Percentiles rank a stretch among this genome's conserved stretches.
Conservation (phyloP, 306 rosid genomes). For the Canavalia ensiformis region DNA sequence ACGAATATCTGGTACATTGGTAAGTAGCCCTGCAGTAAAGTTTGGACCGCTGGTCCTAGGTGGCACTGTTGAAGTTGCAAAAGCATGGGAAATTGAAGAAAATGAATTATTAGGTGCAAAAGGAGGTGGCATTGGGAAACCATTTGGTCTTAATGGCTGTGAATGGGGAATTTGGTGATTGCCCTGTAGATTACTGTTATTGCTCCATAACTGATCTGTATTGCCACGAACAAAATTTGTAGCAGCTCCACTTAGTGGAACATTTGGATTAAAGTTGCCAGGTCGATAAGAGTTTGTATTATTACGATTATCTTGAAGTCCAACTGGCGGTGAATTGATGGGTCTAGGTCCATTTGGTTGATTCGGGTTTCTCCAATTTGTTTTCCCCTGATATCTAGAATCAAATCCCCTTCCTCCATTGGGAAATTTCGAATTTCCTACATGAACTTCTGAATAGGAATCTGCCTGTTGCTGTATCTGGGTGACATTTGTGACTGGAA, state of each 20-base stretch:
- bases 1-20: slow-evolving; percentile 64
- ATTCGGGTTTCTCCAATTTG: slow-evolving; percentile 57
- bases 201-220: slow-evolving; percentile 61
- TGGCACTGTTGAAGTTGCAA: slow-evolving; percentile 58
- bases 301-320: slow-evolving; percentile 63
- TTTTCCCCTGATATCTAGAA: slow-evolving; percentile 63
- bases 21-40: slow-evolving; percentile 56
- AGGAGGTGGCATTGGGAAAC: slow-evolving; percentile 62
- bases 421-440: slow-evolving; percentile 62
- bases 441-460: slow-evolving; percentile 54
- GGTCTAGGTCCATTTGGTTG: slow-evolving; percentile 59
- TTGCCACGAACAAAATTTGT: slow-evolving; percentile 57
- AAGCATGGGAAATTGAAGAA: slow-evolving; percentile 58
- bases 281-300: slow-evolving; percentile 51
- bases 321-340: slow-evolving; percentile 59
- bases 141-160: slow-evolving; percentile 61
- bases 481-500: slow-evolving; percentile 49
- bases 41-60: slow-evolving; percentile 65
- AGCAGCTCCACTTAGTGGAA: slow-evolving; percentile 57
- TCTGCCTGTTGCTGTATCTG: slow-evolving; percentile 54
- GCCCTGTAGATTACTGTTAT: slow-evolving; percentile 54
- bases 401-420: slow-evolving; percentile 66
- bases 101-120: slow-evolving; percentile 56
- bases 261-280: slow-evolving; percentile 50
- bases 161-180: slow-evolving; percentile 63